These are phyloP conservation scores for Mucor circinelloides DNA, from an alignment of 371 early-diverging fungal genomes.

Conservation along the genomic window DNA sequence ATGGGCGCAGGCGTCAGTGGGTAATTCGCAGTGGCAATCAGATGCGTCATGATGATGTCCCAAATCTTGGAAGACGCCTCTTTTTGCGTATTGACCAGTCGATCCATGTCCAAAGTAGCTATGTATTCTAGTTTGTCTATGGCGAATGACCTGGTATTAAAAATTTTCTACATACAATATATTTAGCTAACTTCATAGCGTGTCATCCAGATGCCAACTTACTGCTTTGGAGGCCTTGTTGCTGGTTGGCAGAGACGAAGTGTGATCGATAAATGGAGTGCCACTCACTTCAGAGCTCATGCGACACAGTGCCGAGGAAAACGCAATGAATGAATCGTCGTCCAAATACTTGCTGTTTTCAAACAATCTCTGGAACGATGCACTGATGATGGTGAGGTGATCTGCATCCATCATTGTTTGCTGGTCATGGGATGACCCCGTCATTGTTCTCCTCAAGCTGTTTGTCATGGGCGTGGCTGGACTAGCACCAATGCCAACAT, in stretches of 20 bases:
- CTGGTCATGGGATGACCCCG: constrained; percentile 14
- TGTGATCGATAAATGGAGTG: constrained; percentile 41
- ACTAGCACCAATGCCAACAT: not conserved
- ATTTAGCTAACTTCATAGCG: no score
- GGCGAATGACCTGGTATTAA: constrained; percentile 82
- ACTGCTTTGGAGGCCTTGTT: constrained; percentile 42
- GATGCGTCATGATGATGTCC: constrained; percentile 73
- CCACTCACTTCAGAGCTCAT: constrained; percentile 66
- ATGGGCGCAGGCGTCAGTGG: constrained; percentile 58
- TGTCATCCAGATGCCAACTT: no score
- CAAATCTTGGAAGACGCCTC: constrained; percentile 53
- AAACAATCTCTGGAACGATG: constrained; percentile 70
- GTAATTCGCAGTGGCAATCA: constrained; percentile 82
- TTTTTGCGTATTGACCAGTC: constrained; percentile 61
- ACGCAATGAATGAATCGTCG: constrained; percentile 66
- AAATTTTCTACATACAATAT: constrained; percentile 61
- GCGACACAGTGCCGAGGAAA: constrained; percentile 71
- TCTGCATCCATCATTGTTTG: constrained; percentile 52
- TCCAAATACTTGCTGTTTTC: constrained; percentile 71
- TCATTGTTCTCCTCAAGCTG: constrained; percentile 35
- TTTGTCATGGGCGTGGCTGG: not conserved
- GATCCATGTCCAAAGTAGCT: constrained; percentile 66
- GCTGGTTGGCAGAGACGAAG: constrained; percentile 24
- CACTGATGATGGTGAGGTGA: constrained; percentile 53
- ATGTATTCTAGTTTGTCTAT: constrained; percentile 81